Base-by-base conservation (phyloP, 2,329 filamentous ascomycete species). In the Rasamsonia emersonii region DNA sequence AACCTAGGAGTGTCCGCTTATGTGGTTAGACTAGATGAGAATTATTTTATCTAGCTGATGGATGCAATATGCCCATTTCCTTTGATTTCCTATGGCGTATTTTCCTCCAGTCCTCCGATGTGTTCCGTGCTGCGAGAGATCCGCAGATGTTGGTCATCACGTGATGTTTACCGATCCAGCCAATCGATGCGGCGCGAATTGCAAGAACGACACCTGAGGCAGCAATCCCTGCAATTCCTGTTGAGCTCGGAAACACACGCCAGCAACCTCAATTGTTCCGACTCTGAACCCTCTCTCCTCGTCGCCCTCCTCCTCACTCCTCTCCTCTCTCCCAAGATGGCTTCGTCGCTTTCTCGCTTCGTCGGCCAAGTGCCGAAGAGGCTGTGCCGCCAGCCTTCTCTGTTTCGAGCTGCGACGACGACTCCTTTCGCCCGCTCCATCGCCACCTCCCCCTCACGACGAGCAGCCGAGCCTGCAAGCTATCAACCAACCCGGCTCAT, bases 281-380 rank as follows among this genome's bases (percentile, higher is more conserved):
- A 50, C 47, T 52, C 51, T 58, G 52, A 51, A 51, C 46, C 37
- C 38, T 40, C 43, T 46, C 39, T 41, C 43, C 44, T 41, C 37
- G 37, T 41, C 33, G 38, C 43, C 41, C 40, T 45, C 39, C 35
- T 20, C 26, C 27, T 41, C 43, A 47, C 39, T 43, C 43, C 44
- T 39, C 40, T 37, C 42, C 35, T 33, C 44, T 40, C 36, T 44
- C 36, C 41, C 36, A 45, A 58, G 36, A 79, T 80, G 76, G 70
- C 75, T 60, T 71, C 70, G 45, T 64, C 72, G 32, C 66, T 79
- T 56, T 64, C 70, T 53, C 73, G 75, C 54, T 62, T 77, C 45
- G 71, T 70, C 58, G 64, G 69, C 60, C 68, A 68, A 59, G 65
- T 70, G 57, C 67, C 72, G 49, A 75, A 73, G 62, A 70, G 71